Evolutionary conservation across 495 filamentous ascomycete genomes (phyloP), one percentile per base, ranked within the genome.

Genomic region (Neurospora pannonica): DNA sequence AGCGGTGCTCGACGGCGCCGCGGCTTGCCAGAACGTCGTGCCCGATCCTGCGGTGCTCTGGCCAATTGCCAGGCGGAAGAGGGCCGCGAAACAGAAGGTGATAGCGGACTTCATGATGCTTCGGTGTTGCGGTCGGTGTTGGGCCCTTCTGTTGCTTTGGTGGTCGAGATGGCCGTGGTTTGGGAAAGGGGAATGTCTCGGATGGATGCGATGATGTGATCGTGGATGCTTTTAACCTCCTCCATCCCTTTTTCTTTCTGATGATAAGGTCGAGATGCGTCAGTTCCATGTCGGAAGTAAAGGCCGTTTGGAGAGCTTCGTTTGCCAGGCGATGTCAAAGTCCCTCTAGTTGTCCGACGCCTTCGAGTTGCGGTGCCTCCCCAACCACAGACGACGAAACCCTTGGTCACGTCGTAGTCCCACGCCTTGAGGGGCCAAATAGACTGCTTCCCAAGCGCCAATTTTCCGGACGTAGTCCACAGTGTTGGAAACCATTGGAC

Each of bases 11-110:
- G 71, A 71, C 43, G 73, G 69, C 2, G 46, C 5, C 9, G 38
- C 71, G 48, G 77, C 73, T 60, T 72, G 69, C 67, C 70, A 74
- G 11, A 71, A 43, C 15, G 70, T 43, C 5, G 62, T 7, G 6
- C 39, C 60, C 5, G 39, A n/a, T 39, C 54, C 70, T 7, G 46
- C 46, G 24, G 48, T 76, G 73, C 34, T 73, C 71, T 75, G 77
- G 24, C 62, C 71, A 2, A 74, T 15, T 21, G 71, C 71, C 24
- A 76, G 38, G 67, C 54, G 21, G 38, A 76, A 31, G 21, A 79
- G n/a, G 17, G 73, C 40, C 36, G 71, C 62, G 3, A 46, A 37
- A 17, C 60, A 21, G 54, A 75, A 34, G 38, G 69, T 39, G 46
- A 69, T 9, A 4, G 34, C 72, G 48, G 72, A 36, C 10, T 34